These are phyloP conservation scores for Globomyces sp. DNA, from an alignment of 371 early-diverging fungal species.

Conservation along the genomic window DNA sequence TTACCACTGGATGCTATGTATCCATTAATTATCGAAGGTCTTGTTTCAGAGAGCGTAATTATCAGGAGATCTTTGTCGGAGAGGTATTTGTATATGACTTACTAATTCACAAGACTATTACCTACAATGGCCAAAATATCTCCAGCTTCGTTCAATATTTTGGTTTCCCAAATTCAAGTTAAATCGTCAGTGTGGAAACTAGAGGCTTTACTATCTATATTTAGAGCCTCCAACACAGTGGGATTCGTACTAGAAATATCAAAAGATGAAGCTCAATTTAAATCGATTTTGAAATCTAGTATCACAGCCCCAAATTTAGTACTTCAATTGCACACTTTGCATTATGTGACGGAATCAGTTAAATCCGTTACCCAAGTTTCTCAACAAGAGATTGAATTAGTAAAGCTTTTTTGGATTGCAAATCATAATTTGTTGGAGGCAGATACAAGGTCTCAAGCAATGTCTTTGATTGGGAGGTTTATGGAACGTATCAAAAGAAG, in stretches of 20 bases:
- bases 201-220: no score
- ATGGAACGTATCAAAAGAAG: constrained; percentile 6
- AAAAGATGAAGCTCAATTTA: no score
- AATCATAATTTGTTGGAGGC: not conserved
- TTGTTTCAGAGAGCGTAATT: not conserved
- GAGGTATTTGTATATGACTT: no score
- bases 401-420: not conserved
- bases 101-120: no score
- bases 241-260: no score
- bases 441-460: not conserved
- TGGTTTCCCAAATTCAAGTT: no score
- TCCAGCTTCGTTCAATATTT: no score
- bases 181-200: no score
- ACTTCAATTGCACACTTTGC: not conserved
- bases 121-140: no score
- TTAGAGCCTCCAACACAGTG: no score
- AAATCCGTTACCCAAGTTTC: constrained; percentile 1
- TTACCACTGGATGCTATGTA: not conserved
- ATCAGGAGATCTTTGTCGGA: not conserved
- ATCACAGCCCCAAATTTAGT: not conserved
- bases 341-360: constrained; percentile 3
- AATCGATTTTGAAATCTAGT: not conserved
- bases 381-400: not conserved
- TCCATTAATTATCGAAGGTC: not conserved
- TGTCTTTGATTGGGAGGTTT: not conserved